Conservation (phyloP, 257 asterid species). For the Asclepias syriaca region DNA sequence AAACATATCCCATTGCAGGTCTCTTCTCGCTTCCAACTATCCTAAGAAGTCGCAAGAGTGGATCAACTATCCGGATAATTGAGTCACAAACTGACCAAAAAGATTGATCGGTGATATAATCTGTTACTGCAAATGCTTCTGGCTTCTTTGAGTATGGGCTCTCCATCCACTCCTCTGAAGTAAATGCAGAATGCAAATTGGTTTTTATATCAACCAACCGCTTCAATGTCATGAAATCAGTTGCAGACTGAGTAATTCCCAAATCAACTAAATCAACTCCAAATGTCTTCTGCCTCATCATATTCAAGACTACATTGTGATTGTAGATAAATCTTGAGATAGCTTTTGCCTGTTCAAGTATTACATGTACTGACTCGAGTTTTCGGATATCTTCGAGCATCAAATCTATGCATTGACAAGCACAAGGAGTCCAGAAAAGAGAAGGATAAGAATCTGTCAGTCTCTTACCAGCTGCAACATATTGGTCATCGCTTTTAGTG, state of each 20-base stretch:
- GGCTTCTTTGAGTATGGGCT: conserved; percentile 65
- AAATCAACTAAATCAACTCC: conserved; percentile 78
- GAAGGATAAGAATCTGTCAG: conserved; percentile 63
- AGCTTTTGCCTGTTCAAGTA: conserved; percentile 71
- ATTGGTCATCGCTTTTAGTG: conserved; percentile 65
- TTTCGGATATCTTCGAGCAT: conserved; percentile 72
- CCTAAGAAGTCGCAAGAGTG: conserved; percentile 64
- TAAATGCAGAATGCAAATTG: conserved; percentile 73
- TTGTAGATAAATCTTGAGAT: conserved; percentile 72
- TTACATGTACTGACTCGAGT: conserved; percentile 45
- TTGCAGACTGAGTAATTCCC: conserved; percentile 54
- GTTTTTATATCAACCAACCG: conserved; percentile 64
- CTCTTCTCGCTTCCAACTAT: conserved; percentile 69
- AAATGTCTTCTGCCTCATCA: conserved; percentile 74
- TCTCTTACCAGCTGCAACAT: conserved; percentile 63
- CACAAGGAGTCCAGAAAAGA: conserved; percentile 89
- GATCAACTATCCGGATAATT: conserved; percentile 50
- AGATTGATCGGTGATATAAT: conserved; percentile 45
- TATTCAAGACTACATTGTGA: conserved; percentile 45
- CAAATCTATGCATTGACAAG: conserved; percentile 61
- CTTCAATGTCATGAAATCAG: conserved; percentile 69
- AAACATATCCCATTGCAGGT: conserved; percentile 82
- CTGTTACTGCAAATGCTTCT: conserved; percentile 49
- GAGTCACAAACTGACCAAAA: conserved; percentile 69
- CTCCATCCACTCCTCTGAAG: conserved; percentile 90